Percentiles rank a stretch among this genome's conserved stretches.
These are phyloP conservation scores for Myxozyma monticola DNA, from an alignment of 805 yeast genomes.

Conservation along the genomic window DNA sequence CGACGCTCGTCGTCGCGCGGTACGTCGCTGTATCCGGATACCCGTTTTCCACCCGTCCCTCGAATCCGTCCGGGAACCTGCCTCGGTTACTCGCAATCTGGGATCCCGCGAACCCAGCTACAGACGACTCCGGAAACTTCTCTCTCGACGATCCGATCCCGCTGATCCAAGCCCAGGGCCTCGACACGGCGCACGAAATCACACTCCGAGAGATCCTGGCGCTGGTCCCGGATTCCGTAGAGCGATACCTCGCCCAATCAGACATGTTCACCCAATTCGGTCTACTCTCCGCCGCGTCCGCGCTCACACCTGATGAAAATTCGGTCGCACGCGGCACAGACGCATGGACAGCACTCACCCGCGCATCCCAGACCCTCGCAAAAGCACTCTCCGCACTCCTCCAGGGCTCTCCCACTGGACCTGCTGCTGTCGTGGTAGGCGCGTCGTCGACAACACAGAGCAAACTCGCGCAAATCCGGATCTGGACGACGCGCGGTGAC, in stretches of 20 bases:
- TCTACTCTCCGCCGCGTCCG: conserved; percentile 8
- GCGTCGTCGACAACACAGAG: conserved; percentile 7
- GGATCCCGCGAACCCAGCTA: conserved; percentile 1
- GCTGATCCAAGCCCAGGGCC: conserved; percentile 5
- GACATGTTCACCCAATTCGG: conserved; percentile 33
- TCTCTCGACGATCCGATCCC: conserved; percentile 5
- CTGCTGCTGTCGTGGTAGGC: conserved; percentile 14
- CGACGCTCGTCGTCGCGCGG: conserved; percentile 21
- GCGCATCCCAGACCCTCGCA: conserved; percentile 27
- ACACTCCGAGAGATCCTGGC: conserved; percentile 12
- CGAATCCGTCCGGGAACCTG: conserved; percentile 14
- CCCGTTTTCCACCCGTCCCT: conserved; percentile 12
- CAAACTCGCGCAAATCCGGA: conserved; percentile 14
- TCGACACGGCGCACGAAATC: neutral
- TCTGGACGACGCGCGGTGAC: conserved; percentile 34
- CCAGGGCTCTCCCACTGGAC: neutral
- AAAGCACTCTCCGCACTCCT: conserved; percentile 4
- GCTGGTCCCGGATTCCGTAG: conserved; percentile 14
- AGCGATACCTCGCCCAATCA: conserved; percentile 33
- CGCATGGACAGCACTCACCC: conserved; percentile 30
- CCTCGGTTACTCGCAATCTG: conserved; percentile 17
- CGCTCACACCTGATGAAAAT: neutral
- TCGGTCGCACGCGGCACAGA: neutral
- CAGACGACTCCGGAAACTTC: neutral
- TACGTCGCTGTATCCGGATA: conserved; percentile 22